Conservation (phyloP, 2,329 filamentous ascomycete species). For the Fusarium proliferatum region DNA sequence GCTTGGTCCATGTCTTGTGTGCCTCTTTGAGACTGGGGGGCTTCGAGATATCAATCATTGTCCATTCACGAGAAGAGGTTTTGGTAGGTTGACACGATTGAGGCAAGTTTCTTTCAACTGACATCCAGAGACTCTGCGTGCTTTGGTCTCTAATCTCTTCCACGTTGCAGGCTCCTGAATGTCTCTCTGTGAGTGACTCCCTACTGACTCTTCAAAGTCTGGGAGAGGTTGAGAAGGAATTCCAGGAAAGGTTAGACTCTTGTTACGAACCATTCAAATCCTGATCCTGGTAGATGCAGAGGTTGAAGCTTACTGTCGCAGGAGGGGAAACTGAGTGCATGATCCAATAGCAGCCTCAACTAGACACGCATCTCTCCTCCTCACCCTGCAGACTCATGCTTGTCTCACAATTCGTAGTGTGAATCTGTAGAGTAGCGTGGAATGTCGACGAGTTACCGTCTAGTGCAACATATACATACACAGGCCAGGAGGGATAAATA, state of each 20-base stretch:
- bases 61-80: slow-evolving; percentile 2
- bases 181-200: neutral
- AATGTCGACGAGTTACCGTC: neutral
- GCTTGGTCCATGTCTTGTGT: slow-evolving; percentile 42
- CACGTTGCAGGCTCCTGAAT: neutral
- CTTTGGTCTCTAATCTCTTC: neutral
- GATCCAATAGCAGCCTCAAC: slow-evolving; percentile 17
- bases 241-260: neutral
- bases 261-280: neutral
- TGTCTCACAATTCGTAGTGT: slow-evolving; percentile 17
- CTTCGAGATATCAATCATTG: slow-evolving; percentile 27
- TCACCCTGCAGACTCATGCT: slow-evolving; percentile 9
- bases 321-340: slow-evolving; percentile 14
- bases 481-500: slow-evolving; percentile 24
- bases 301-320: slow-evolving; percentile 16
- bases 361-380: slow-evolving; percentile 2
- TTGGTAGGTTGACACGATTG: slow-evolving; percentile 6
- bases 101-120: slow-evolving; percentile 1
- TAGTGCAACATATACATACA: slow-evolving; percentile 9
- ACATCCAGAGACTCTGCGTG: neutral
- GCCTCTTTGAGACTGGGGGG: slow-evolving; percentile 29
- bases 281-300: neutral
- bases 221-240: neutral
- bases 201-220: neutral
- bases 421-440: neutral